Percentiles rank a stretch among this genome's conserved stretches.
Conservation (phyloP, 202 grass and related monocot species). For the Eragrostis tef region DNA sequence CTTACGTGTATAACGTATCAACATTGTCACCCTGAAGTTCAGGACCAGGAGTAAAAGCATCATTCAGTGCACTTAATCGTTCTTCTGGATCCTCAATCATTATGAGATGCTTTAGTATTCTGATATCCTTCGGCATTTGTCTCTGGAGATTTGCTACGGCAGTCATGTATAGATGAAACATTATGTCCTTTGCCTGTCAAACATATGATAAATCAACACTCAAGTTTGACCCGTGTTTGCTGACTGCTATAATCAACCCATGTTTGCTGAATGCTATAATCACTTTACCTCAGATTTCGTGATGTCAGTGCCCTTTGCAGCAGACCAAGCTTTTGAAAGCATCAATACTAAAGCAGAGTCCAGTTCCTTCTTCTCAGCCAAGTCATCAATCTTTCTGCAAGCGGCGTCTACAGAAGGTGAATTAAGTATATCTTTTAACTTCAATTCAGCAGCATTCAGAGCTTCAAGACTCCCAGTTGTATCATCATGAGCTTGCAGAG, state of each 20-base stretch:
- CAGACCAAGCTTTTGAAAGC: constrained; percentile 88
- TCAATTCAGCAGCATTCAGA: constrained; percentile 67
- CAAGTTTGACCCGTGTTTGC: neutral
- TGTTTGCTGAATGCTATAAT: neutral
- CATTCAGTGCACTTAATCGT: constrained; percentile 61
- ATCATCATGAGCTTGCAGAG: constrained; percentile 79
- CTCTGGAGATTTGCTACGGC: constrained; percentile 77
- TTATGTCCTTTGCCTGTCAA: constrained; percentile 70
- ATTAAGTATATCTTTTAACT: constrained; percentile 85
- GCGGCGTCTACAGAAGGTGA: constrained; percentile 66
- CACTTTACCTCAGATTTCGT: constrained; percentile 75
- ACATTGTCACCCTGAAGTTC: constrained; percentile 77
- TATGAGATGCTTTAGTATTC: constrained; percentile 86
- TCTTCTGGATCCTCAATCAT: constrained; percentile 77
- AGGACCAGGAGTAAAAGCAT: constrained; percentile 78
- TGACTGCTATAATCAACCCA: neutral
- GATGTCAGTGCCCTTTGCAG: constrained; percentile 82
- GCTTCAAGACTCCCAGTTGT: constrained; percentile 62
- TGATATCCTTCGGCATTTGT: constrained; percentile 88
- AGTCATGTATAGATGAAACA: constrained; percentile 85
- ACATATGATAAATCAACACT: neutral
- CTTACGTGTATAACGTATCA: constrained; percentile 83
- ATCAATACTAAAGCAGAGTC: constrained; percentile 71
- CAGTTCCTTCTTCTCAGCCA: constrained; percentile 86
- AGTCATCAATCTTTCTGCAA: constrained; percentile 87